A percentile compares a stretch with the other conserved stretches of the same genome.
Evolutionary conservation across 208 protist genomes (phyloP).

Genomic region (Leishmania braziliensis): DNA sequence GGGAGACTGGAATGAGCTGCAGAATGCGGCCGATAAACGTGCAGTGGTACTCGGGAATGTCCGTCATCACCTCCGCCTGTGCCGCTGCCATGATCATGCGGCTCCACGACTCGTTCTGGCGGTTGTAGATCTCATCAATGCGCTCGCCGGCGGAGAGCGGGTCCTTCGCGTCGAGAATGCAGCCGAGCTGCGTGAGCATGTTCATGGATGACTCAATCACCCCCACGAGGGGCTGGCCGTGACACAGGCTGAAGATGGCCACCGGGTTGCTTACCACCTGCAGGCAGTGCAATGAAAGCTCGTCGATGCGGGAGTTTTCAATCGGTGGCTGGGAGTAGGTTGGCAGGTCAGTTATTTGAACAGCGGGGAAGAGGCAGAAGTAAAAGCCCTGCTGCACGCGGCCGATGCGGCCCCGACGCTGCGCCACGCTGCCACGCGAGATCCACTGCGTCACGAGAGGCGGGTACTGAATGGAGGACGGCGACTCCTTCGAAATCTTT

Average conservation of each 20-base stretch:
- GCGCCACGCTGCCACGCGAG: slow-evolving; percentile 59
- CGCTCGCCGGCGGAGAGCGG: slow-evolving; percentile 34
- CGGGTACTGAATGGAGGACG: slow-evolving; percentile 75
- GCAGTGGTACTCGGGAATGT: slow-evolving; percentile 53
- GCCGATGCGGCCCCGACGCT: slow-evolving; percentile 84
- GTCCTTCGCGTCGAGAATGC: slow-evolving; percentile 57
- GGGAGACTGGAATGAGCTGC: slow-evolving; percentile 68
- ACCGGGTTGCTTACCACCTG: slow-evolving; percentile 70
- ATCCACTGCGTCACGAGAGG: slow-evolving; percentile 84
- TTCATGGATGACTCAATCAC: slow-evolving; percentile 66
- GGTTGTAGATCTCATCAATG: slow-evolving; percentile 36
- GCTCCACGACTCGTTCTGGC: slow-evolving; percentile 28
- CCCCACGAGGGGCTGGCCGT: slow-evolving; percentile 59
- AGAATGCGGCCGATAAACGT: slow-evolving; percentile 76
- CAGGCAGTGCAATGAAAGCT: slow-evolving; percentile 81
- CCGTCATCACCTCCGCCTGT: slow-evolving; percentile 31
- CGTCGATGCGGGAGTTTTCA: slow-evolving; percentile 64
- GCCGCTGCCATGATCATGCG: slow-evolving; percentile 30
- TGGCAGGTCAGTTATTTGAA: slow-evolving; percentile 50
- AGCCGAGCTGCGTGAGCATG: slow-evolving; percentile 75
- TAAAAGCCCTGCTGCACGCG: slow-evolving; percentile 88
- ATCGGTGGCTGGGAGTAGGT: slow-evolving; percentile 39
- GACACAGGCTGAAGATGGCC: slow-evolving; percentile 78
- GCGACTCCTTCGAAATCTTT: slow-evolving; percentile 59
- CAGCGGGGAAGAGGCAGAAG: slow-evolving; percentile 64